Base-by-base conservation (phyloP, 345 rosid species). In the Crucihimalaya himalaica region DNA sequence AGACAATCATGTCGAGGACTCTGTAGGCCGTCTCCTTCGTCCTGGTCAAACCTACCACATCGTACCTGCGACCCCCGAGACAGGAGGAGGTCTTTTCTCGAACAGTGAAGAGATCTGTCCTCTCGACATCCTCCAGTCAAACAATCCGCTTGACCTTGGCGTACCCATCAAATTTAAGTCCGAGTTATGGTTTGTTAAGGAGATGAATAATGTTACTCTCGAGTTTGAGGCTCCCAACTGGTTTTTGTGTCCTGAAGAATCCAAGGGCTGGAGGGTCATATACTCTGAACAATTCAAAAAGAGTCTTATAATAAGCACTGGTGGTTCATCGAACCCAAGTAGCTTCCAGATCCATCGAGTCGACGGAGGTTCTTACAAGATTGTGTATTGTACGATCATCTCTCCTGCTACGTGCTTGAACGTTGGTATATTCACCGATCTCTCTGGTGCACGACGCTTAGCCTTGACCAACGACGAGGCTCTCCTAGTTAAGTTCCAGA, bases 51-150 rank as follows among this genome's bases (percentile, higher is more conserved):
- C 61, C 39, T 67, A 67, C 16, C 40, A 37, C 61, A 16, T 67
- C 37, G 25, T 67, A 37, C 71, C 61, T 23, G 48, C 60, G n/a
- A 66, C 32, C 4, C 20, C 59, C 8, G 35, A 23, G 46, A 35
- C 25, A 23, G 50, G 11, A 31, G 62, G 62, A 35, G 71, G 71
- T 67, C 18, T 67, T 15, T 51, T 52, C 37, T 53, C 71, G 2
- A 67, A 51, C 61, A 67, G 71, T 25, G 60, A 67, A 37, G 71
- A 66, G 48, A 66, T 52, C 12, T 66, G 71, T 37, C 60, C 71
- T 10, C 48, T 66, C 1, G 71, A 66, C 34, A 66, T 66, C 50
- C 23, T 66, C 48, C 71, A 52, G 48, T 66, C 71, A 3, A 34
- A 51, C n/a, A 37, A 35, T 28, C 60, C 71, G 10, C 71, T 66